Base-by-base conservation (phyloP, 306 rosid genomes). In the Cicer arietinum region DNA sequence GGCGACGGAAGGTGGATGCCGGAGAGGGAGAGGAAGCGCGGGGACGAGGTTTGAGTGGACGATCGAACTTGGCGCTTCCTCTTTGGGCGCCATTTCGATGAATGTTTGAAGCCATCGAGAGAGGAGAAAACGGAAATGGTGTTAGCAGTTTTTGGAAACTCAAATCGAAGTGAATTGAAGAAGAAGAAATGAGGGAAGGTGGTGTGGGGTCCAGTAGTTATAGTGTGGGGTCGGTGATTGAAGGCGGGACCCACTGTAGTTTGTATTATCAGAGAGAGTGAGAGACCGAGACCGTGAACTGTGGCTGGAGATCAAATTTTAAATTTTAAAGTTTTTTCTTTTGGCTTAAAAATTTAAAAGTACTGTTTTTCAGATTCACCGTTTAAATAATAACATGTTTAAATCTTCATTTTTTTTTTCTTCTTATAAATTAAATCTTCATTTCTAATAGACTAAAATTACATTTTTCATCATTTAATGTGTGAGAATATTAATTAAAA, bases 21-120 rank as follows among this genome's bases (percentile, higher is more conserved):
- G 81, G 81, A 48, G 80, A 75, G 3, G 84, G 80, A 2, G 88
- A 81, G 39, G 84, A 60, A 14, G 70, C 72, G 2, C 84, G 75
- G 14, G 56, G 76, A 48, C 85, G 84, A 17, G 81, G 63, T 13
- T 67, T 81, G 17, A 78, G 74, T 6, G 84, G 69, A 48, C 88
- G 85, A 78, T 84, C 88, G 69, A 84, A 79, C 80, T 78, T 84
- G 65, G 80, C 78, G 52, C 81, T 74, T 30, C 65, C 83, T 14
- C 88, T 74, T 43, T 69, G 85, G 5, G 77, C 67, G 59, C 85
- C 88, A 69, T 81, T 81, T 6, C 88, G 79, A 46, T 57, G 46
- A 65, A 69, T 18, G 45, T 69, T 84, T 1, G 85, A 81, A 68
- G 85, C 72, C 88, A 80, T 84, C 46, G 71, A 6, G 60, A 50